Evolutionary conservation across 306 rosid species (phyloP).

Genomic region (Dalbergia cochinchinensis): DNA sequence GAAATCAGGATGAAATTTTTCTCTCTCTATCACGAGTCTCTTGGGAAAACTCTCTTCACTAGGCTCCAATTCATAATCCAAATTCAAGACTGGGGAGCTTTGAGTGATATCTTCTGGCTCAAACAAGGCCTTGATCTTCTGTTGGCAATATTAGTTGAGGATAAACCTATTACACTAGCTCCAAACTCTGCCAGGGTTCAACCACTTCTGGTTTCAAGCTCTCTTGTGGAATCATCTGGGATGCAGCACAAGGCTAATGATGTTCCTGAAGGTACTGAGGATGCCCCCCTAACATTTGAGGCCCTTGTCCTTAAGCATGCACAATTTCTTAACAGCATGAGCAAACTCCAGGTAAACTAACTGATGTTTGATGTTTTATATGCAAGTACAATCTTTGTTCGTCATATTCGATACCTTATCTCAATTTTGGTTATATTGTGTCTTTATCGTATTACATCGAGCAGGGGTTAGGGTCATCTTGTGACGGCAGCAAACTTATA

Average conservation of each 20-base stretch:
- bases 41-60: constrained; percentile 75
- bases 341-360: constrained; percentile 88
- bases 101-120: constrained; percentile 98
- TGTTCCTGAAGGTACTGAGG: constrained; percentile 76
- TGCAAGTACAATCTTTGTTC: background rate
- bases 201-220: constrained; percentile 72
- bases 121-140: constrained; percentile 99
- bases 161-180: constrained; percentile 92
- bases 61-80: constrained; percentile 95
- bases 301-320: constrained; percentile 84
- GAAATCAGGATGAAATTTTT: constrained; percentile 89
- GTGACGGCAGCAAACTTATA: background rate
- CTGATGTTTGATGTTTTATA: background rate
- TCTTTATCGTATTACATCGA: constrained; percentile 10
- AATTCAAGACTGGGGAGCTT: constrained; percentile 92
- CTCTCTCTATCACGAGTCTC: constrained; percentile 86
- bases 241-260: constrained; percentile 79
- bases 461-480: constrained; percentile 14
- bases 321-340: constrained; percentile 83
- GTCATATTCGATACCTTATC: constrained; percentile 14
- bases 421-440: constrained; percentile 8
- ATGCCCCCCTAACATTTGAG: constrained; percentile 84
- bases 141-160: constrained; percentile 92
- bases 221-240: constrained; percentile 76
- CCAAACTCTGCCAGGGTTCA: constrained; percentile 96